Evolutionary conservation across 2,329 filamentous ascomycete genomes (phyloP).

Genomic region (Colletotrichum magnum): DNA sequence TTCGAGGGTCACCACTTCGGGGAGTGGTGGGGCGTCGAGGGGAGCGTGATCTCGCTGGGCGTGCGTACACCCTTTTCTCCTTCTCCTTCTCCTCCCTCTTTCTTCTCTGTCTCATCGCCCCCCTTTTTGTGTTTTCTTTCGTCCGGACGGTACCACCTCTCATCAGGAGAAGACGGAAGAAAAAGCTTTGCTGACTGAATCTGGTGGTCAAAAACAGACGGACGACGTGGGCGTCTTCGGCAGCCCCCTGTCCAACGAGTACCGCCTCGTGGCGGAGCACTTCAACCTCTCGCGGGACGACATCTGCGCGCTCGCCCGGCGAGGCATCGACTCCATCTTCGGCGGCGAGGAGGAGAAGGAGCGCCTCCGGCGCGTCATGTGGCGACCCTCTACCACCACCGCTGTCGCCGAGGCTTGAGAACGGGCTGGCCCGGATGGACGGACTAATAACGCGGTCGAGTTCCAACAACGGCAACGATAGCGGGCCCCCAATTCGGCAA

Average conservation of each 20-base stretch:
- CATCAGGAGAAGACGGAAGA: not conserved
- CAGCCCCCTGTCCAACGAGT: constrained; percentile 83
- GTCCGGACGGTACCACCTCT: too few relatives aligned
- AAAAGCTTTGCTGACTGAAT: not conserved
- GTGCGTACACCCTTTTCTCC: constrained; percentile 63
- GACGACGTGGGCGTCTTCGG: constrained; percentile 89
- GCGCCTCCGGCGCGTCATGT: constrained; percentile 67
- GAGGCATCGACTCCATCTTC: constrained; percentile 77
- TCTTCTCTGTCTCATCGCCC: not conserved
- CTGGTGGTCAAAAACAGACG: constrained; percentile 65
- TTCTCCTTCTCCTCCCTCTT: not conserved
- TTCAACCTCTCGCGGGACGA: constrained; percentile 69
- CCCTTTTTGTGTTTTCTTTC: too few relatives aligned
- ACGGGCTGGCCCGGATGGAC: not conserved
- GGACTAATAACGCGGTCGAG: too few relatives aligned
- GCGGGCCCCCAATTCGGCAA: too few relatives aligned
- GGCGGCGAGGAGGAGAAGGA: constrained; percentile 72
- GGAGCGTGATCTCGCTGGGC: constrained; percentile 75
- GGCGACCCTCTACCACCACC: constrained; percentile 47
- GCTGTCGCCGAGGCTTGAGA: not conserved
- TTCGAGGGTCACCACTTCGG: constrained; percentile 83
- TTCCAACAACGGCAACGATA: too few relatives aligned
- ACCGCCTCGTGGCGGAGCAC: constrained; percentile 78
- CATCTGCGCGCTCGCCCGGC: constrained; percentile 69
- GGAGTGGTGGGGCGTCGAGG: constrained; percentile 74